phyloP scores from a whole-genome alignment of 306 rosid species.

The Crataegus laevigata region DNA sequence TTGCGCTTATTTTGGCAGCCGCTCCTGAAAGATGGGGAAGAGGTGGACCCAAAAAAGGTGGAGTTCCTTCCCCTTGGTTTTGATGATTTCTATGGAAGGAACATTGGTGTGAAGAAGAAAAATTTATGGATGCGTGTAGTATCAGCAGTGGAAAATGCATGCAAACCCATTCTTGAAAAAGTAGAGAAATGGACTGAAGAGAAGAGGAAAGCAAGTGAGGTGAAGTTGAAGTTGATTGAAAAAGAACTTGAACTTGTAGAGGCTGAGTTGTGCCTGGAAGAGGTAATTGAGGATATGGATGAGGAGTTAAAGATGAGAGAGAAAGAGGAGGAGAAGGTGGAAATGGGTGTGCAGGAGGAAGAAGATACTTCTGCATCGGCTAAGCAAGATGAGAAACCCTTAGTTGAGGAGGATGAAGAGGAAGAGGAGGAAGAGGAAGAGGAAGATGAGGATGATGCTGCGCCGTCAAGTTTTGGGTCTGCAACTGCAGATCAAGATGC shows the following conservation, averaged over 20 bases:
- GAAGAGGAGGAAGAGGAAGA: constrained; percentile 40
- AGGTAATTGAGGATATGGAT: constrained; percentile 65
- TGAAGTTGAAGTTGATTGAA: constrained; percentile 40
- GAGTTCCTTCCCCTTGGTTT: constrained; percentile 72
- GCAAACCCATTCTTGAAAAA: constrained; percentile 45
- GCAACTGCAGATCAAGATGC: constrained; percentile 34
- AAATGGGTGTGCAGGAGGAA: constrained; percentile 43
- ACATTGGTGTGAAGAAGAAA: constrained; percentile 10
- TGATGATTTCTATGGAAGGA: constrained; percentile 70
- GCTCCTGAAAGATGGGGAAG: constrained; percentile 50
- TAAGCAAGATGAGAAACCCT: constrained; percentile 38
- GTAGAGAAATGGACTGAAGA: constrained; percentile 63
- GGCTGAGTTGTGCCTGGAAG: constrained; percentile 67
- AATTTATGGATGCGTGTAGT: constrained; percentile 28
- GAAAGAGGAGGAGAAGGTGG: constrained; percentile 60
- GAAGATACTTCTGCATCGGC: constrained; percentile 34
- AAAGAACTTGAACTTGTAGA: constrained; percentile 63
- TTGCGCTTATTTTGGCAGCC: constrained; percentile 92
- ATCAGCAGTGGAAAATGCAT: constrained; percentile 39
- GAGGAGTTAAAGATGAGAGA: constrained; percentile 48
- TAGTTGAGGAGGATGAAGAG: constrained; percentile 22
- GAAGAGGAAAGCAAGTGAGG: constrained; percentile 46
- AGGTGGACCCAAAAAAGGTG: constrained; percentile 58
- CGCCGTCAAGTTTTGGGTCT: constrained; percentile 82
- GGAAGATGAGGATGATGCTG: constrained; percentile 38